Evolutionary conservation across 345 rosid species (phyloP).

Genomic region (Pistacia vera): DNA sequence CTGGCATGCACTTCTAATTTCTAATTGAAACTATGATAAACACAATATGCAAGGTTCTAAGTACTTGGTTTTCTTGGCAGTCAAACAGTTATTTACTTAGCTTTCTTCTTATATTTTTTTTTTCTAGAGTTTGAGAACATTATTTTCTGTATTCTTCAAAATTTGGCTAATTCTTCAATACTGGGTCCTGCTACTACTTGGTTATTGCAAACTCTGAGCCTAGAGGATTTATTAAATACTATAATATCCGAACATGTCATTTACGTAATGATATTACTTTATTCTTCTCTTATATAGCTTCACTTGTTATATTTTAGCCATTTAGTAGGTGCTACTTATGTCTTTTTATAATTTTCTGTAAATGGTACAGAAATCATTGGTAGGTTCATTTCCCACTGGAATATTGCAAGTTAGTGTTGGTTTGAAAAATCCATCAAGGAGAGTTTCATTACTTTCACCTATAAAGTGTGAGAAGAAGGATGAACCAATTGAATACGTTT

Average conservation of each 20-base stretch:
- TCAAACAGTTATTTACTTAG: not conserved
- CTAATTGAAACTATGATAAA: not conserved
- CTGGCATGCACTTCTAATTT: not conserved
- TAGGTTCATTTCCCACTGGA: constrained; percentile 55
- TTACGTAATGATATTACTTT: not conserved
- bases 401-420: constrained; percentile 35
- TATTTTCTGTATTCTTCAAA: not conserved
- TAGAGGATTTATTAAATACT: not conserved
- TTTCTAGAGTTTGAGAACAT: not conserved
- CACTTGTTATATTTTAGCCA: not conserved
- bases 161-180: not conserved
- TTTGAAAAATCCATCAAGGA: constrained; percentile 27
- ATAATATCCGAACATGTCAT: not conserved
- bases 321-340: not conserved
- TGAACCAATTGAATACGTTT: constrained; percentile 49
- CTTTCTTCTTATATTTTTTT: not conserved
- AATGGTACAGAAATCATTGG: constrained; percentile 48
- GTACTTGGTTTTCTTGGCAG: not conserved
- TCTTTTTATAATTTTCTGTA: constrained; percentile 16
- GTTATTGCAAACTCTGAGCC: not conserved
- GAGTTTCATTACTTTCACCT: constrained; percentile 38
- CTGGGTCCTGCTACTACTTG: not conserved
- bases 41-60: not conserved
- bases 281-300: not conserved
- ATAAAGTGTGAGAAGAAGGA: constrained; percentile 76